Percentiles rank a stretch among this genome's conserved stretches.
Conservation (phyloP, 2,329 filamentous ascomycete genomes). For the Sclerotinia sclerotiorum region DNA sequence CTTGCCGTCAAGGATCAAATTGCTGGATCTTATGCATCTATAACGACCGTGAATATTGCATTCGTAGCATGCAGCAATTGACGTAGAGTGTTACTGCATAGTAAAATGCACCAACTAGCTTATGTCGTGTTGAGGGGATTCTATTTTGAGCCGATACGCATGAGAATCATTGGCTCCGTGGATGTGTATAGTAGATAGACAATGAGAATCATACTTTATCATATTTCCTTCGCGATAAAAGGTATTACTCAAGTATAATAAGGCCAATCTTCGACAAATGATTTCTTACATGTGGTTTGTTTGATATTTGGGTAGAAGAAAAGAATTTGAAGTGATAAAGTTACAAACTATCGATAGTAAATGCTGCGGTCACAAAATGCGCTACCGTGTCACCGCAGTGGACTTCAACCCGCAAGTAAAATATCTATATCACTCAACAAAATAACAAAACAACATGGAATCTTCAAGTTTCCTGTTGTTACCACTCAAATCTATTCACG, state of each 20-base stretch:
- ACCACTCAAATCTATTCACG: neutral
- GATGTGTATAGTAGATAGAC: neutral
- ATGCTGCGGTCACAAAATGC: neutral
- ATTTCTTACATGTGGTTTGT: too few species aligned
- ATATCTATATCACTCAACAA: too few species aligned
- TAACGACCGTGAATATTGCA: neutral
- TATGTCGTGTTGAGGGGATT: constrained; percentile 1
- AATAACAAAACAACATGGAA: neutral
- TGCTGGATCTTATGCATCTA: neutral
- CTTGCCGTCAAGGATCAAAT: neutral
- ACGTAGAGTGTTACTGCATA: neutral
- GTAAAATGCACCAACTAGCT: neutral
- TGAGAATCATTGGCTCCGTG: neutral
- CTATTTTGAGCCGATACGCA: neutral
- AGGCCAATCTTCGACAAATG: neutral
- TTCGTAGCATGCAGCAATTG: neutral
- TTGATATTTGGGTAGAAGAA: neutral
- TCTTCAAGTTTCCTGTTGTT: neutral
- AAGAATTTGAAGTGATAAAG: neutral
- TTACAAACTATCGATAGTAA: neutral
- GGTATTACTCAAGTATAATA: neutral
- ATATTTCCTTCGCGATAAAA: neutral
- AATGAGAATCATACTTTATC: neutral
- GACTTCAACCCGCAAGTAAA: too few species aligned
- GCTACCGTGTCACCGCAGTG: too few species aligned